Evolutionary conservation across 1,139 yeast species (phyloP), one percentile per base, ranked within the genome.

Genomic region (Yamadazyma songkhlaensis): DNA sequence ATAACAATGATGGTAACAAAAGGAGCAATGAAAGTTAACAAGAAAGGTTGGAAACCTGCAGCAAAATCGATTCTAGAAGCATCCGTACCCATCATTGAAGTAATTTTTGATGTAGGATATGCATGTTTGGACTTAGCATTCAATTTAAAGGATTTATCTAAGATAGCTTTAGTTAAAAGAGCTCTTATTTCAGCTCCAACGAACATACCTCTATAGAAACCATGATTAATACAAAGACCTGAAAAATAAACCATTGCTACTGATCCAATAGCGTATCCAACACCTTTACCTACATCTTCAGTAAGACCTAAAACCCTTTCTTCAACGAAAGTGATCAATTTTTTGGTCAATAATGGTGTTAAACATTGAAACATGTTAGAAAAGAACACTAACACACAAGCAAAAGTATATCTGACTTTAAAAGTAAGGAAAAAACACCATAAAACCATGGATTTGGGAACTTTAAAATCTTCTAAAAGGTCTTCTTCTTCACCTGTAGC

Each of bases 161-260:
- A 64, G n/a, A 86, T 62, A 2, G 84, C 81, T 42, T 83, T 81
- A 5, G 83, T 81, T 33, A 87, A 57, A 2, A 84, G 74, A 0
- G 87, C 77, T 51, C 81, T 79, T 15, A 74, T 74, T 51, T 81
- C 80, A 9, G 83, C 82, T 46, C 95, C 95, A 21, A 55, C 47
- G 34, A 58, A 39, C 57, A 55, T 57, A 8, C 60, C 47, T 26
- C 55, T 49, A 32, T 62, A 61, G 42, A 60, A 36, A 11, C 32
- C 41, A 22, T 40, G 35, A 29, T 45, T 45, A 2, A 34, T 25
- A 5, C 26, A 8, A 9, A 44, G 11, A 25, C 84, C 80, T 27
- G 60, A 39, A 11, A 58, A 29, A 11, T 60, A 44, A 20, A 61
- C 51, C 31, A 67, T 10, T 52, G 50, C 13, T 6, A 57, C 48